Evolutionary conservation across 1,139 yeast species (phyloP), one percentile per base, ranked within the genome.

Genomic region (Debaryomyces fabryi): DNA sequence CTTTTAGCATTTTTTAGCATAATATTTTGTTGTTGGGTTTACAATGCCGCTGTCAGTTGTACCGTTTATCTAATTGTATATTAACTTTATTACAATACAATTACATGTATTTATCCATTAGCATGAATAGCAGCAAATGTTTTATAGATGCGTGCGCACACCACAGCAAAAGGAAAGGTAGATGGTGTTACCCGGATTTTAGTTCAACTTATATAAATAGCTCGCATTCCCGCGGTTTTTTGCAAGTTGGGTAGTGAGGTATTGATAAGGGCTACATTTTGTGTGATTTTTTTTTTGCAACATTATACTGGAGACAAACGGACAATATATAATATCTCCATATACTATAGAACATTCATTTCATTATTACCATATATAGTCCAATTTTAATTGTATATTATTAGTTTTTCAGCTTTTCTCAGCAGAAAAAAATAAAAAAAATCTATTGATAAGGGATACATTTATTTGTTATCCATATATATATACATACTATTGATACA

Each of bases 391-490:
- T 40, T 40, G 43, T 40, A 40, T 21, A 30, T 39, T 39, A 39
- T 40, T 40, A 30, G 36, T n/a, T 40, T 40, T 30, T 30, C 36
- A 29, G 43, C 43, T 16, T 40, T 40, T 40, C 21, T 27, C 29
- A 8, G 7, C 10, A 21, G 33, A 18, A 30, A 30, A 12, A 29
- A n/a, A 18, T 13, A 32, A 40, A 30, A 43, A n/a, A 29, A 25
- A 39, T 45, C 24, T 32, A 16, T 29, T 18, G 20, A 39, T 32
- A 54, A 32, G 72, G 74, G 79, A 74, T 69, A 72, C 79, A 74
- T 74, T 74, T 55, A 63, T 45, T 74, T 74, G 79, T 71, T 58
- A 49, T 71, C 74, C 68, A 74, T 56, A 29, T 50, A 35, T 35
- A 35, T 36, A 33, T 41, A 44, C 34, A 43, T 30, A 37, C 38